Conservation (phyloP, 2,329 filamentous ascomycete species). For the Claviceps humidiphila region DNA sequence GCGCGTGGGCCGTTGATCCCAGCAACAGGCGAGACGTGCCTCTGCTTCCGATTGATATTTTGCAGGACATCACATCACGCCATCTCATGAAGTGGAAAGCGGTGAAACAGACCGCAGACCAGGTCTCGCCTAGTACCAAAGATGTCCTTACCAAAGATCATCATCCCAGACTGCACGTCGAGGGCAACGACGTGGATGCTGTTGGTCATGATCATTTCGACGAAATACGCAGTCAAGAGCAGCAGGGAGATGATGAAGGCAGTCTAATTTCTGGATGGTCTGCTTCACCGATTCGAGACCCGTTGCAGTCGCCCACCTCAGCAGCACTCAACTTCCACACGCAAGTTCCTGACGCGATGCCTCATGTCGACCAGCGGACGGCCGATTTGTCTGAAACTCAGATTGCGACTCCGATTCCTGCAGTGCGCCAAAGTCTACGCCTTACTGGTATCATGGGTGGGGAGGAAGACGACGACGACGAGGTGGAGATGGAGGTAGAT, state of each 20-base stretch:
- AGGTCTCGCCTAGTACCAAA: background rate
- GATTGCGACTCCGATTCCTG: background rate
- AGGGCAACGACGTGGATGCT: background rate
- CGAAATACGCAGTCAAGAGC: background rate
- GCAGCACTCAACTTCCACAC: conserved; percentile 6
- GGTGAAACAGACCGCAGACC: background rate
- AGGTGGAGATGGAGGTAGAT: conserved; percentile 23
- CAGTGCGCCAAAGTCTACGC: no score
- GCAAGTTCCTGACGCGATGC: conserved; percentile 14
- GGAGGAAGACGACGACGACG: conserved; percentile 5
- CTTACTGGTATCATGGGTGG: background rate
- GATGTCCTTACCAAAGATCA: background rate
- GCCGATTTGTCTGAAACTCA: background rate
- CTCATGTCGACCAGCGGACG: conserved; percentile 4
- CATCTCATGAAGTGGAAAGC: conserved; percentile 6
- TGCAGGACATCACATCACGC: conserved; percentile 18
- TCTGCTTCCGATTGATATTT: conserved; percentile 23
- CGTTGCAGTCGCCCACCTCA: background rate
- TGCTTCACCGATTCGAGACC: conserved; percentile 8
- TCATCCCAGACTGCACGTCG: background rate
- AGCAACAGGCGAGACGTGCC: conserved; percentile 12
- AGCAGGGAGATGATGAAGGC: background rate
- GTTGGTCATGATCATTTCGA: background rate
- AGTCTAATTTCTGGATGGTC: conserved; percentile 10
- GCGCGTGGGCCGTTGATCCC: conserved; percentile 23